Evolutionary conservation across 805 yeast genomes (phyloP).

Genomic region (Priceomyces carsonii): DNA sequence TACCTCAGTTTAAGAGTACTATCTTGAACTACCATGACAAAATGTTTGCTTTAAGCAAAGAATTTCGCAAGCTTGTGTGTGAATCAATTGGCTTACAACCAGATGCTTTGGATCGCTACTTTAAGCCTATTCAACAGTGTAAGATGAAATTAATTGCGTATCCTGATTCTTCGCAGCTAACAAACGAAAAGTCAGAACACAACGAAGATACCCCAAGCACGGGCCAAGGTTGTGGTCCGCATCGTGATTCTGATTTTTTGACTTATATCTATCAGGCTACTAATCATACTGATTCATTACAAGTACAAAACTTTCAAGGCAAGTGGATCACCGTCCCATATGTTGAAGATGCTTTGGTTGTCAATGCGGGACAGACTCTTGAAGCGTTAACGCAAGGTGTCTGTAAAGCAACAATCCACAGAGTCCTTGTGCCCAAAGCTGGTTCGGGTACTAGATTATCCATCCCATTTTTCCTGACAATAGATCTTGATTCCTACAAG

Average conservation of each 20-base stretch:
- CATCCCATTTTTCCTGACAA: slow-evolving; percentile 50
- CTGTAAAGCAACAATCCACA: slow-evolving; percentile 60
- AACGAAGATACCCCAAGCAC: slow-evolving; percentile 28
- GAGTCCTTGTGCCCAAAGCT: slow-evolving; percentile 47
- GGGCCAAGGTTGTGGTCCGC: slow-evolving; percentile 62
- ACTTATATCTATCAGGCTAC: slow-evolving; percentile 63
- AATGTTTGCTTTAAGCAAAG: slow-evolving; percentile 45
- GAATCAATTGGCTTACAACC: slow-evolving; percentile 54
- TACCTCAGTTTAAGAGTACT: slow-evolving; percentile 46
- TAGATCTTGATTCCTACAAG: slow-evolving; percentile 37
- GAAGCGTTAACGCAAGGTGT: slow-evolving; percentile 61
- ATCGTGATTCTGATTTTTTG: slow-evolving; percentile 63
- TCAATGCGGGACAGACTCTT: slow-evolving; percentile 61
- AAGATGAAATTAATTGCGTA: slow-evolving; percentile 58
- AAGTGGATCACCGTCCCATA: slow-evolving; percentile 59
- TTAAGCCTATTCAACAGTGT: slow-evolving; percentile 51
- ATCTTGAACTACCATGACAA: slow-evolving; percentile 45
- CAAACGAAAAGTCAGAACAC: slow-evolving; percentile 20
- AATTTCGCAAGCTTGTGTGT: slow-evolving; percentile 48
- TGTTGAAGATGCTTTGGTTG: slow-evolving; percentile 49
- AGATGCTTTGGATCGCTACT: slow-evolving; percentile 47
- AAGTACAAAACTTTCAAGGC: slow-evolving; percentile 56
- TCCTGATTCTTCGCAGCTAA: slow-evolving; percentile 43
- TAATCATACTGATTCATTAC: slow-evolving; percentile 48
- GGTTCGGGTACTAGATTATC: slow-evolving; percentile 44